Percentiles rank a stretch among this genome's conserved stretches.
Conservation (phyloP, 2,329 filamentous ascomycete genomes). For the Amylocarpus encephaloides region DNA sequence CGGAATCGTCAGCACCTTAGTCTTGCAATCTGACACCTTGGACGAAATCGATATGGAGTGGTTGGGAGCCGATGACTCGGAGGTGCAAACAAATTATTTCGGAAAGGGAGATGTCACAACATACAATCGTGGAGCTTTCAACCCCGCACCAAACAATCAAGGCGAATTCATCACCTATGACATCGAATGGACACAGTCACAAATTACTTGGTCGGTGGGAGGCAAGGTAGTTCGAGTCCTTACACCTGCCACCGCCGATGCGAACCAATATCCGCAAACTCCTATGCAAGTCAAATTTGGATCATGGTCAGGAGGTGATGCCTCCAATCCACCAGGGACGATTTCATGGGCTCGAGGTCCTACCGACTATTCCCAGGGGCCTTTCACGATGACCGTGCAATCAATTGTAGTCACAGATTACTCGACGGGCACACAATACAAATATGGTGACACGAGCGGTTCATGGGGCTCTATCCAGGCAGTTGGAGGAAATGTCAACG, state of each 20-base stretch:
- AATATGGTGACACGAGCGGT: slow-evolving; percentile 72
- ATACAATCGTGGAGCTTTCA: slow-evolving; percentile 85
- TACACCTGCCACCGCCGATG: slow-evolving; percentile 59
- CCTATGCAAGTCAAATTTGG: slow-evolving; percentile 94
- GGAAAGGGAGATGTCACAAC: slow-evolving; percentile 79
- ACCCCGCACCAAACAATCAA: slow-evolving; percentile 63
- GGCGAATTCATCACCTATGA: slow-evolving; percentile 76
- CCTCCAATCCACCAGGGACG: slow-evolving; percentile 67
- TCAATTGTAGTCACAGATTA: slow-evolving; percentile 79
- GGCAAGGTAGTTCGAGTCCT: slow-evolving; percentile 72
- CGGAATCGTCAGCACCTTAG: slow-evolving; percentile 88
- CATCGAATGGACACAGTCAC: slow-evolving; percentile 81
- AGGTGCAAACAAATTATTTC: slow-evolving; percentile 98
- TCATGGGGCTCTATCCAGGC: slow-evolving; percentile 76
- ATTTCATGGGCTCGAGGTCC: slow-evolving; percentile 83
- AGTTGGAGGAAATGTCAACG: slow-evolving; percentile 71
- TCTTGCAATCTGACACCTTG: slow-evolving; percentile 82
- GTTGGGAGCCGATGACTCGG: slow-evolving; percentile 67
- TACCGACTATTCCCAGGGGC: slow-evolving; percentile 76
- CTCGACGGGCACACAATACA: slow-evolving; percentile 81
- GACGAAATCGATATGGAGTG: slow-evolving; percentile 99
- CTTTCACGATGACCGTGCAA: slow-evolving; percentile 80
- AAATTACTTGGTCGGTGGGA: slow-evolving; percentile 83
- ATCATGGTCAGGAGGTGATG: slow-evolving; percentile 85
- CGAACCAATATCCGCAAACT: slow-evolving; percentile 81